Conservation (phyloP, 2,329 filamentous ascomycete genomes). For the Mycogone perniciosa region DNA sequence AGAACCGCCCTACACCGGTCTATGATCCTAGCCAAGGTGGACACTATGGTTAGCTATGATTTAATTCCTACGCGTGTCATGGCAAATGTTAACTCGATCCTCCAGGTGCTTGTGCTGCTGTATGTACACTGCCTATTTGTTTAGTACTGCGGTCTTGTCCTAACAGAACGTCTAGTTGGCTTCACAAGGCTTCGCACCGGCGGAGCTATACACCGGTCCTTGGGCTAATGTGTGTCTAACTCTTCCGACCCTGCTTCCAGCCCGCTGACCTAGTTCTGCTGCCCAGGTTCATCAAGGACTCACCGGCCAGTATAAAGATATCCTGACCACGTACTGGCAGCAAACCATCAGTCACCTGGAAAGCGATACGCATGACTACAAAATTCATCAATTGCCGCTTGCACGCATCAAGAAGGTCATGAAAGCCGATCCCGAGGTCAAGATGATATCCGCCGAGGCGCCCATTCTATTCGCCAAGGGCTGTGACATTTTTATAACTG, state of each 20-base stretch:
- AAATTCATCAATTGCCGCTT: conserved; percentile 90
- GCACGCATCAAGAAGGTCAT: conserved; percentile 99
- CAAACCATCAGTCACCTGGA: conserved; percentile 95
- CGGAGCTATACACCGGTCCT: conserved; percentile 86
- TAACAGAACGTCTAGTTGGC: conserved; percentile 59
- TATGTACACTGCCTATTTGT: conserved; percentile 20
- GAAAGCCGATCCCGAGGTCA: conserved; percentile 98
- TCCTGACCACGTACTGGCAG: conserved; percentile 98
- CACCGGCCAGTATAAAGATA: conserved; percentile 88
- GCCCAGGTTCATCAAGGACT: conserved; percentile 87
- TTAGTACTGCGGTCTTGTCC: conserved; percentile 1
- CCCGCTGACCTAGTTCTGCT: neutral
- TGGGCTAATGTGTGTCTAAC: conserved; percentile 77
- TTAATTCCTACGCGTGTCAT: neutral
- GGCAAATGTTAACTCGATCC: conserved; percentile 16
- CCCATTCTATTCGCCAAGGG: conserved; percentile 97
- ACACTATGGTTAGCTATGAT: conserved; percentile 60
- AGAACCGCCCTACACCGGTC: conserved; percentile 54
- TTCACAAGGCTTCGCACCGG: conserved; percentile 80
- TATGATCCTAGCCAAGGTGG: conserved; percentile 70
- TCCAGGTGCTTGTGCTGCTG: conserved; percentile 42
- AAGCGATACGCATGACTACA: conserved; percentile 94
- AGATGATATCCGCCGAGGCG: conserved; percentile 99
- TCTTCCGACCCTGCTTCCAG: neutral
- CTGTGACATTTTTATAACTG: conserved; percentile 98